Evolutionary conservation across 768 basidiomycete genomes (phyloP).

Genomic region (Coprinopsis strossmayeri): DNA sequence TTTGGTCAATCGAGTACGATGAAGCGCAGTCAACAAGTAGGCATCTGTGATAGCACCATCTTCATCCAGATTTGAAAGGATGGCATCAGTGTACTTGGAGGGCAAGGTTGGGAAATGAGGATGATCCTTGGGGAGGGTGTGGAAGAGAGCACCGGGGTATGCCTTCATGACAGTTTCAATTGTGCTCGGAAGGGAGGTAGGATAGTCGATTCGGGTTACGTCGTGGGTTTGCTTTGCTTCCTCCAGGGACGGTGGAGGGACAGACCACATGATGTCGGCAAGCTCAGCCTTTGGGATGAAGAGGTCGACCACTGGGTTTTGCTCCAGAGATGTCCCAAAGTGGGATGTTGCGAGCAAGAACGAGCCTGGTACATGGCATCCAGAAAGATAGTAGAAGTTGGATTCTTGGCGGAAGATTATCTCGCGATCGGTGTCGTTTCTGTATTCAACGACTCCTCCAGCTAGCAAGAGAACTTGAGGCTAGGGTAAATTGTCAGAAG

Average conservation of each 20-base stretch:
- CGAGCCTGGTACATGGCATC: slow-evolving; percentile 68
- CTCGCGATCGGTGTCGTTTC: slow-evolving; percentile 85
- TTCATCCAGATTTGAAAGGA: slow-evolving; percentile 25
- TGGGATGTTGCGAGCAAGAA: slow-evolving; percentile 58
- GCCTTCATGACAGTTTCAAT: slow-evolving; percentile 42
- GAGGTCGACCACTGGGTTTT: slow-evolving; percentile 45
- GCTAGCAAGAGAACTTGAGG: slow-evolving; percentile 65
- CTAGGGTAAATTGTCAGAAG: slow-evolving; percentile 25
- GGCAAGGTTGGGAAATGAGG: slow-evolving; percentile 48
- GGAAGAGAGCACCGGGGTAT: slow-evolving; percentile 52
- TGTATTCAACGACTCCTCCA: slow-evolving; percentile 54
- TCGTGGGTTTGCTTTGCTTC: slow-evolving; percentile 47
- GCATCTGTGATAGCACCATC: slow-evolving; percentile 42
- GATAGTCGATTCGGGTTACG: slow-evolving; percentile 53
- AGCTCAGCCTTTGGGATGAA: slow-evolving; percentile 75
- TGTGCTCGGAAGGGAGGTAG: slow-evolving; percentile 35
- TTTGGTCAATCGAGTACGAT: slow-evolving; percentile 75
- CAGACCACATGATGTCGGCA: slow-evolving; percentile 82
- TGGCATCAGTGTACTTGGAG: slow-evolving; percentile 30
- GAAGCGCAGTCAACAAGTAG: slow-evolving; percentile 74
- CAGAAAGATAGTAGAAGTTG: slow-evolving; percentile 86
- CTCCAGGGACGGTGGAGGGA: slow-evolving; percentile 64
- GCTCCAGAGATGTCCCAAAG: slow-evolving; percentile 37
- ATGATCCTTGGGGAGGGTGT: slow-evolving; percentile 51
- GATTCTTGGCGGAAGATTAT: slow-evolving; percentile 64